Conservation (phyloP, 2,329 filamentous ascomycete species). For the Epicoccum sorghinum region DNA sequence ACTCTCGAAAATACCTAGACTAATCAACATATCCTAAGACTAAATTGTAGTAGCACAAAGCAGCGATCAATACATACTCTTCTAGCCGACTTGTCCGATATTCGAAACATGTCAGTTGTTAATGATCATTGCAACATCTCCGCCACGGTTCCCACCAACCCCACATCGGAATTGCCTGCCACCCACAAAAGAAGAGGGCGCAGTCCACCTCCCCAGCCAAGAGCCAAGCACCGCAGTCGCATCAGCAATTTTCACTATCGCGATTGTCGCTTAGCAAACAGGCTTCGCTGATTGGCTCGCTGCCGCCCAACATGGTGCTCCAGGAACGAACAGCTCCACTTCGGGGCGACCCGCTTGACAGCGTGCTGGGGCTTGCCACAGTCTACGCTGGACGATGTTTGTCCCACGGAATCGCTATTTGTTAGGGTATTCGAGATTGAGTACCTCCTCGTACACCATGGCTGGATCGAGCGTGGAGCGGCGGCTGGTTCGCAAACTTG, state of each 20-base stretch:
- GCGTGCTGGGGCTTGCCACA: neutral
- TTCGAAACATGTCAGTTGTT: neutral
- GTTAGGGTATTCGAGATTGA: constrained; percentile 3
- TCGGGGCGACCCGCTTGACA: constrained; percentile 9
- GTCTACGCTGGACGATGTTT: neutral
- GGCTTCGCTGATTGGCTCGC: constrained; percentile 22
- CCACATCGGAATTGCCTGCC: neutral
- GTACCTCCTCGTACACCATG: constrained; percentile 5
- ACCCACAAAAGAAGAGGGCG: neutral
- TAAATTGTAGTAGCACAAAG: no score
- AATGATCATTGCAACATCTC: neutral
- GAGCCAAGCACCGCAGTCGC: constrained; percentile 12
- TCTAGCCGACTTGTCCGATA: no score
- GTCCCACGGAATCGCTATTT: constrained; percentile 5
- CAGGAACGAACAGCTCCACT: constrained; percentile 8
- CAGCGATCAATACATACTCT: no score
- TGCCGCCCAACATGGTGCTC: constrained; percentile 28
- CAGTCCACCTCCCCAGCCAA: constrained; percentile 2
- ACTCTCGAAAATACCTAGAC: no score
- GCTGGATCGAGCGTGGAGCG: constrained; percentile 22
- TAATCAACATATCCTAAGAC: no score
- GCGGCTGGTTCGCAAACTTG: constrained; percentile 36
- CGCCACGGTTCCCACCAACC: neutral
- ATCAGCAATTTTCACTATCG: neutral
- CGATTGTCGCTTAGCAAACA: constrained; percentile 25